phyloP scores from a whole-genome alignment of 805 yeast species.

The Candida chauliodis region DNA sequence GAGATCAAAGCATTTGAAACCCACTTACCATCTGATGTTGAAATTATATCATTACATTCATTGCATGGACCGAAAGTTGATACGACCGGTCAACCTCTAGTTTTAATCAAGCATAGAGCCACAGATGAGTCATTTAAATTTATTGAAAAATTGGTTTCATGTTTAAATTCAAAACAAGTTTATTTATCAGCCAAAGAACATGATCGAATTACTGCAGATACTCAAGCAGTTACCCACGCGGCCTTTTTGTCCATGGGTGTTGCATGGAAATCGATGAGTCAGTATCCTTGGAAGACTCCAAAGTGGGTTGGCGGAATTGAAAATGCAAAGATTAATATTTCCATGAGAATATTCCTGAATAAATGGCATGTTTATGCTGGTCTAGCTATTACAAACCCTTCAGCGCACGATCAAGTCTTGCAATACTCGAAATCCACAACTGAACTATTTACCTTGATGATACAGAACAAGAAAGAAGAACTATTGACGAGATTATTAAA shows the following conservation, averaged over 20 bases:
- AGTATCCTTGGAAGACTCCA: constrained; percentile 88
- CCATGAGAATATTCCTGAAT: constrained; percentile 84
- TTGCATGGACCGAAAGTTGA: constrained; percentile 92
- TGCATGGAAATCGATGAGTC: constrained; percentile 81
- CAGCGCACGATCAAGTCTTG: constrained; percentile 86
- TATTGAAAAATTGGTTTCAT: constrained; percentile 62
- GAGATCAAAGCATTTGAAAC: constrained; percentile 84
- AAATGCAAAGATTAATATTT: constrained; percentile 91
- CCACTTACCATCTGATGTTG: constrained; percentile 70
- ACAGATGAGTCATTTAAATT: constrained; percentile 49
- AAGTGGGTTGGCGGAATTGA: constrained; percentile 93
- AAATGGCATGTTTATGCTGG: constrained; percentile 99
- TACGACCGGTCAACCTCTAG: constrained; percentile 90
- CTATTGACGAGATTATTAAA: constrained; percentile 53
- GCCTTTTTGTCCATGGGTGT: constrained; percentile 96
- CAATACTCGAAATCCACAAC: constrained; percentile 86
- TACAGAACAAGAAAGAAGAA: constrained; percentile 60
- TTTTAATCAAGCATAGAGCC: constrained; percentile 74
- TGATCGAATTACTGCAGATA: constrained; percentile 94
- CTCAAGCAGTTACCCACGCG: constrained; percentile 98
- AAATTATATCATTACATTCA: constrained; percentile 85
- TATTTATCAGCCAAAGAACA: constrained; percentile 81
- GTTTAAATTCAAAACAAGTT: constrained; percentile 76
- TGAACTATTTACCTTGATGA: constrained; percentile 78
- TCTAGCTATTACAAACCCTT: constrained; percentile 89